These are phyloP conservation scores for Massospora cicadina DNA, from an alignment of 371 early-diverging fungal species.

Conservation along the genomic window DNA sequence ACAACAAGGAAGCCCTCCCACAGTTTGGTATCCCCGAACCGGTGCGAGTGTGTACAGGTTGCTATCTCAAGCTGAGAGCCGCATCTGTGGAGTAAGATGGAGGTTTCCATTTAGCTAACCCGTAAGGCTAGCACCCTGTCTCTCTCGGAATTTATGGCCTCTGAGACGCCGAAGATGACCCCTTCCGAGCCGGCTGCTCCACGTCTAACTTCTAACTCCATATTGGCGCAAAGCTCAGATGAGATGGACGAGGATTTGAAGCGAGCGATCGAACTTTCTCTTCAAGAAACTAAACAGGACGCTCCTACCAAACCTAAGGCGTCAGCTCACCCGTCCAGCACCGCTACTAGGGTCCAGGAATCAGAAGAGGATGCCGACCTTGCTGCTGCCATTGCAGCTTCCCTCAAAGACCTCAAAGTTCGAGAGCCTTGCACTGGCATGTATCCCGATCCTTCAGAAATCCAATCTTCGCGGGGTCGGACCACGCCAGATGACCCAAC, in stretches of 20 bases:
- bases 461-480: constrained; percentile 6
- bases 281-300: constrained; percentile 36
- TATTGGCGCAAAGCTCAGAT: constrained; percentile 17
- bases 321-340: constrained; percentile 9
- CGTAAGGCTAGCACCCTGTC: constrained; percentile 1
- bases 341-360: constrained; percentile 4
- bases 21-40: constrained; percentile 68
- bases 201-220: background rate
- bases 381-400: constrained; percentile 83
- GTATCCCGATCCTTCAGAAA: background rate
- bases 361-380: constrained; percentile 74
- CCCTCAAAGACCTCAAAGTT: constrained; percentile 43
- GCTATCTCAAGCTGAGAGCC: constrained; percentile 31
- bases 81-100: constrained; percentile 7
- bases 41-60: constrained; percentile 87
- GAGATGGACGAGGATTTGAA: constrained; percentile 56
- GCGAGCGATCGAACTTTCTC: constrained; percentile 68
- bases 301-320: constrained; percentile 13
- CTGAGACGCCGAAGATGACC: background rate
- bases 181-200: background rate
- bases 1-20: constrained; percentile 60
- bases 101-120: no score
- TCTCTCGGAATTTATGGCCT: constrained; percentile 9
- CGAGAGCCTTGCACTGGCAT: background rate
- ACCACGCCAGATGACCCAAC: constrained; percentile 33